Evolutionary conservation across 2,329 filamentous ascomycete genomes (phyloP), one percentile per base, ranked within the genome.

Genomic region (Reticulascus tulasneorum): DNA sequence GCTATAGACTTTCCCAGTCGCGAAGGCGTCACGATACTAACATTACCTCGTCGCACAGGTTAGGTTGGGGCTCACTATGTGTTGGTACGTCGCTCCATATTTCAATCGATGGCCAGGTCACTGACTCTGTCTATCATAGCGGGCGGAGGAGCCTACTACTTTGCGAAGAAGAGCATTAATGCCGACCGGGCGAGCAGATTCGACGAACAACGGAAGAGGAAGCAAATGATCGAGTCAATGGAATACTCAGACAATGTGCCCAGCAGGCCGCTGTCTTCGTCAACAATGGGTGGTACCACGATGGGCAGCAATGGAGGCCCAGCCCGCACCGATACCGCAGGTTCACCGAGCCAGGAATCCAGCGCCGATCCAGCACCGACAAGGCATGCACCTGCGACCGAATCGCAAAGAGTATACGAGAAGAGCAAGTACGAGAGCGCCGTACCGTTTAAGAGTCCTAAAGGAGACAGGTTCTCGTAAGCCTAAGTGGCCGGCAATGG

Each of bases 141-240:
- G 49, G 93, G 91, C 56, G 93, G 80, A 47, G 86, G 84, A 46
- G 89, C 91, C 54, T 98, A 97, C 73, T 89, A 86, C 70, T 95
- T 96, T 60, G 93, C 93, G 47, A 98, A 98, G 74, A 77, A 79
- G 56, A 83, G 82, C 61, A 94, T 98, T 75, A 95, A 96, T 59
- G 86, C 86, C 50, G 89, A 96, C 63, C 86, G 91, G 47, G 73
- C 77, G 43, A 69, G 78, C 42, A 79, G 86, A 53, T 77, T 84
- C 47, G 76, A 84, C 51, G 80, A 84, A 43, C 75, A 72, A 40
- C 73, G 75, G 37, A 66, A 78, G 50, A 82, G 84, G 66, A 82
- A 75, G 66, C 75, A 73, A 39, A 65, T 71, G 50, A 66, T 72
- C 25, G 64, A 73, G 18, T 68, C 69, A n/a, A 61, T 80, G 42